Conservation (phyloP, 192 early-diverging fungal species). For the Allomyces arbusculus region DNA sequence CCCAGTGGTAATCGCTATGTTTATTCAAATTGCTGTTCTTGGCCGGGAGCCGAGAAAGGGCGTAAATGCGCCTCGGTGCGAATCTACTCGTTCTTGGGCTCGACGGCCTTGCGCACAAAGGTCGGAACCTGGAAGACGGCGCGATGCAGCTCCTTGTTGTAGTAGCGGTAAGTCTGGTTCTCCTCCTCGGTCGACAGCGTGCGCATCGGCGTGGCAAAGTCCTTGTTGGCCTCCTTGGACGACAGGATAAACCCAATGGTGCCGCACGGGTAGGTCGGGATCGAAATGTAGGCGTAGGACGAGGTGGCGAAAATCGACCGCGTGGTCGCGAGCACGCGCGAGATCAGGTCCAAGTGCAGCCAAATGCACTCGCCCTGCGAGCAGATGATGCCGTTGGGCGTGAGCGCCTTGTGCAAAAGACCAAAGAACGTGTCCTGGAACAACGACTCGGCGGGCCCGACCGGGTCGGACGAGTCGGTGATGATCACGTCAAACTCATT, state of each 20-base stretch:
- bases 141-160: slow-evolving; percentile 80
- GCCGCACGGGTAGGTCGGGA: slow-evolving; percentile 95
- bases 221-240: slow-evolving; percentile 54
- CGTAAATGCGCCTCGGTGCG: too few relatives aligned
- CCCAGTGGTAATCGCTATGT: too few relatives aligned
- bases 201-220: slow-evolving; percentile 60
- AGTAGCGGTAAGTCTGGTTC: slow-evolving; percentile 67
- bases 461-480: slow-evolving; percentile 95
- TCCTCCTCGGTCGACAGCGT: slow-evolving; percentile 57
- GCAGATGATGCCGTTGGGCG: slow-evolving; percentile 74
- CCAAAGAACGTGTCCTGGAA: slow-evolving; percentile 85
- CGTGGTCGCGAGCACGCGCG: slow-evolving; percentile 60
- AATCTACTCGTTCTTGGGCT: neutral
- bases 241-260: slow-evolving; percentile 93
- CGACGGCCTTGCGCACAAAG: slow-evolving; percentile 53
- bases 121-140: slow-evolving; percentile 82
- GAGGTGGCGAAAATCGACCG: slow-evolving; percentile 70
- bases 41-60: too few relatives aligned
- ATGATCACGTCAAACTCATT: slow-evolving; percentile 93
- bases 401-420: slow-evolving; percentile 78
- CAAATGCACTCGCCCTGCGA: slow-evolving; percentile 99
- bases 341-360: slow-evolving; percentile 87
- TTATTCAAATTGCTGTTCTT: too few relatives aligned
- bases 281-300: slow-evolving; percentile 81
- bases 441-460: slow-evolving; percentile 87